Conservation (phyloP, 441 rosid genomes). For the Pelargonium australe region DNA sequence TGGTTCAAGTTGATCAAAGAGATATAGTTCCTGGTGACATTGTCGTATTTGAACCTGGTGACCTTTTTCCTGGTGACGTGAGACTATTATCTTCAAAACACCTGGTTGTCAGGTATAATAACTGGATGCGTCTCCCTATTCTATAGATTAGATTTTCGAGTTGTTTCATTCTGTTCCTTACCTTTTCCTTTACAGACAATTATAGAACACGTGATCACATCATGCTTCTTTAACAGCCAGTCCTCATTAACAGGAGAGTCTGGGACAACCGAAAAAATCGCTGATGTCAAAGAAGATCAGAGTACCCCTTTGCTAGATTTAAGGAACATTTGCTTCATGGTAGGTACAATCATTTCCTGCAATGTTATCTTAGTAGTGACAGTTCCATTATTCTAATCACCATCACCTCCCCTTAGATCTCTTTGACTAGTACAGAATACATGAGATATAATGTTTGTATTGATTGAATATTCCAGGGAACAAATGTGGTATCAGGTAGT, state of each 20-base stretch:
- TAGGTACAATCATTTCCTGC: slow-evolving; percentile 19
- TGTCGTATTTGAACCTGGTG: slow-evolving; percentile 63
- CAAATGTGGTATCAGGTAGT: slow-evolving; percentile 67
- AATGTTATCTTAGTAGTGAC: not conserved
- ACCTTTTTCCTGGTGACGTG: slow-evolving; percentile 71
- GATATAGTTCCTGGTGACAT: slow-evolving; percentile 76
- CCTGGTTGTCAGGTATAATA: slow-evolving; percentile 56
- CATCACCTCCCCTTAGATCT: too few relatives aligned
- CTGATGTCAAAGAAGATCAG: slow-evolving; percentile 42
- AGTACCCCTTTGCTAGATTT: slow-evolving; percentile 60
- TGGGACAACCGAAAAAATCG: slow-evolving; percentile 48
- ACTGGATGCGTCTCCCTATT: slow-evolving; percentile 4
- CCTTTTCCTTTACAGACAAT: slow-evolving; percentile 11
- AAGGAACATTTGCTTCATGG: slow-evolving; percentile 72
- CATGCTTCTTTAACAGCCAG: slow-evolving; percentile 46
- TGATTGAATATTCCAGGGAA: slow-evolving; percentile 41
- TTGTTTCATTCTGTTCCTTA: slow-evolving; percentile 12
- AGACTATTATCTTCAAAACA: slow-evolving; percentile 56
- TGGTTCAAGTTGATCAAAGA: slow-evolving; percentile 64
- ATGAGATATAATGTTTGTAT: not conserved
- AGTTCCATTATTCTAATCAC: too few relatives aligned
- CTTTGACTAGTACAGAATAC: too few relatives aligned
- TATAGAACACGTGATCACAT: slow-evolving; percentile 22
- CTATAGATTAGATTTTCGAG: not conserved
- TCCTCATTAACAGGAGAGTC: slow-evolving; percentile 71